Conservation (phyloP, 352 stramenopile genomes). For the Phytophthora sansomeana region DNA sequence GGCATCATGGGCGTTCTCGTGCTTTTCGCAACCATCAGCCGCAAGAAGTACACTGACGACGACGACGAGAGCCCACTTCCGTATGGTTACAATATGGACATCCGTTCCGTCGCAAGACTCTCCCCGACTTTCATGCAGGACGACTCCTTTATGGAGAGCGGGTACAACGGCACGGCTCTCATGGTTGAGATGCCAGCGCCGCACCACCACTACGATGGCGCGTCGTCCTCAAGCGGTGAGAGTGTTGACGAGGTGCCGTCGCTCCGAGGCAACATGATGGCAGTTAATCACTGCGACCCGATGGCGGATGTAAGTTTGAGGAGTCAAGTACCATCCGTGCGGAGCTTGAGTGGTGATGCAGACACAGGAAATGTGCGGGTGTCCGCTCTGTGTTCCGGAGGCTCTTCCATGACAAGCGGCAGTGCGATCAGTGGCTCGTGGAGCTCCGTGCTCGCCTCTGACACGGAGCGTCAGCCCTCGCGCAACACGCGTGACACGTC, state of each 20-base stretch:
- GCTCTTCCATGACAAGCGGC: slow-evolving; percentile 58
- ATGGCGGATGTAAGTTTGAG: slow-evolving; percentile 22
- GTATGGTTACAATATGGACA: slow-evolving; percentile 55
- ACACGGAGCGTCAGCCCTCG: slow-evolving; percentile 51
- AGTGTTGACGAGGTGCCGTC: slow-evolving; percentile 36
- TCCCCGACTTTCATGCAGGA: slow-evolving; percentile 68
- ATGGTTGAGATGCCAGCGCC: slow-evolving; percentile 27
- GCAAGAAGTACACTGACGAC: slow-evolving; percentile 67
- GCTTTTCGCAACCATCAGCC: slow-evolving; percentile 67
- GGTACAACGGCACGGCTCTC: slow-evolving; percentile 36
- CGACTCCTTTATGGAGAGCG: slow-evolving; percentile 37
- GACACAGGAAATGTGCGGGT: slow-evolving; percentile 29
- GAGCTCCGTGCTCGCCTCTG: slow-evolving; percentile 80
- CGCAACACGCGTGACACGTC: slow-evolving; percentile 77
- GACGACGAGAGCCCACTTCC: slow-evolving; percentile 57
- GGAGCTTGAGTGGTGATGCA: slow-evolving; percentile 25
- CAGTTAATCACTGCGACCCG: slow-evolving; percentile 13
- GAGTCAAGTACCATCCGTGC: slow-evolving; percentile 24
- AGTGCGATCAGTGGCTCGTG: slow-evolving; percentile 67
- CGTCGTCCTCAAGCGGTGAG: slow-evolving; percentile 31
- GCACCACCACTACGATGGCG: slow-evolving; percentile 24
- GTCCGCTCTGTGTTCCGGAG: slow-evolving; percentile 43
- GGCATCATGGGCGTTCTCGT: slow-evolving; percentile 63
- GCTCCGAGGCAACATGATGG: slow-evolving; percentile 22
- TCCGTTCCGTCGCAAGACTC: slow-evolving; percentile 49